Percentiles rank a stretch among this genome's conserved stretches.
Evolutionary conservation across 768 basidiomycete genomes (phyloP).

Genomic region (Pulveroboletus ravenelii): DNA sequence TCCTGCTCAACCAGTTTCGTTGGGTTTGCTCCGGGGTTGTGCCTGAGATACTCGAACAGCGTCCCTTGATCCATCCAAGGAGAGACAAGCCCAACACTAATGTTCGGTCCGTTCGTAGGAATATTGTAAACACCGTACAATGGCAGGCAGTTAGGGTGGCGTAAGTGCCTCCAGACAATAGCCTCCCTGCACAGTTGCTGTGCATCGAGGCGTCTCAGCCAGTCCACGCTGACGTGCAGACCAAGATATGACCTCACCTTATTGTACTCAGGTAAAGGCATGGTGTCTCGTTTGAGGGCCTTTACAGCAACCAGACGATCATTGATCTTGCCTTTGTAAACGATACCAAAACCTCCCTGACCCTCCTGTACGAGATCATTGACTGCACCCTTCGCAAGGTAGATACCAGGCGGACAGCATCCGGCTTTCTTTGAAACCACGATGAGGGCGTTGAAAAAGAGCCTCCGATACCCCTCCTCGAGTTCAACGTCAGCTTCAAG

Average conservation of each 20-base stretch:
- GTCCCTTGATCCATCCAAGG: conserved; percentile 38
- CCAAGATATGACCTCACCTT: conserved; percentile 14
- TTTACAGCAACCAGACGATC: conserved; percentile 30
- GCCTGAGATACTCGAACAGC: conserved; percentile 27
- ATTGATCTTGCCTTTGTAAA: conserved; percentile 16
- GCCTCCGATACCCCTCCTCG: conserved; percentile 15
- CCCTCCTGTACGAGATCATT: not conserved
- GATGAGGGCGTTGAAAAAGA: conserved; percentile 17
- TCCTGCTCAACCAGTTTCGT: conserved; percentile 28
- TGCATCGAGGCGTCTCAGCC: not conserved
- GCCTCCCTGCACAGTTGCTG: conserved; percentile 31
- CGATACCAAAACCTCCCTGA: conserved; percentile 21
- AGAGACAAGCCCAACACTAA: conserved; percentile 29
- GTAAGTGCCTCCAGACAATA: conserved; percentile 31
- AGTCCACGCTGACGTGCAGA: not conserved
- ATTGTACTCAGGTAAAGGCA: conserved; percentile 1
- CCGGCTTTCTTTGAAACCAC: conserved; percentile 16
- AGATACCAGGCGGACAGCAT: conserved; percentile 17
- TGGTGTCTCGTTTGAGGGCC: not conserved
- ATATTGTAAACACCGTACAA: conserved; percentile 30
- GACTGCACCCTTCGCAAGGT: conserved; percentile 6
- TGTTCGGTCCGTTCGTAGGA: conserved; percentile 13
- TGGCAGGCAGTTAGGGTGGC: conserved; percentile 34
- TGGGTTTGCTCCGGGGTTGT: conserved; percentile 21
- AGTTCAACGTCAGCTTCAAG: conserved; percentile 16